Conservation (phyloP, 73 alveolate species). For the Paramecium sonneborni region DNA sequence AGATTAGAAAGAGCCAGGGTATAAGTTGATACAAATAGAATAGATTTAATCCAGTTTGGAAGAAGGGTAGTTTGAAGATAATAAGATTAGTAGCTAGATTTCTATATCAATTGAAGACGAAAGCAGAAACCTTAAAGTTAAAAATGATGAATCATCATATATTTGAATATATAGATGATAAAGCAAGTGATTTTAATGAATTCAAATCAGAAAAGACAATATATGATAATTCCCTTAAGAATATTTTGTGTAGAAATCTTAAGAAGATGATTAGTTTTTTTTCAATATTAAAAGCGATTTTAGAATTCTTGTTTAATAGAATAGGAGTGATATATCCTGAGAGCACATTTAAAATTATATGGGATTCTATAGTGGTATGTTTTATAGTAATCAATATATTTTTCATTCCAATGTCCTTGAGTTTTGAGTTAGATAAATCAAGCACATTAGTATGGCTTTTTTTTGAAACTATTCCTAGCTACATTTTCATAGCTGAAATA, state of each 20-base stretch:
- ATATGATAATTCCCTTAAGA: not conserved
- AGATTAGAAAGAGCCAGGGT: slow-evolving; percentile 2
- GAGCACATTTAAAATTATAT: slow-evolving; percentile 23
- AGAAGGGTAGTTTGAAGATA: not conserved
- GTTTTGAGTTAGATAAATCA: not conserved
- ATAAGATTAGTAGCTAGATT: slow-evolving; percentile 9
- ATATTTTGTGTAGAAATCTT: not conserved
- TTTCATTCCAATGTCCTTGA: slow-evolving; percentile 16
- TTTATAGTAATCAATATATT: slow-evolving; percentile 34
- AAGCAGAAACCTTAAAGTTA: not conserved
- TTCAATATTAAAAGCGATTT: not conserved
- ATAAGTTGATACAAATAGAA: not conserved
- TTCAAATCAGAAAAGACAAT: not conserved
- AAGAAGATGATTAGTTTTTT: not conserved
- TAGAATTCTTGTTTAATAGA: not conserved
- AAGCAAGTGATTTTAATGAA: not conserved
- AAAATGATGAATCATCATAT: not conserved
- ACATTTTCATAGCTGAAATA: slow-evolving; percentile 48
- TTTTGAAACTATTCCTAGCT: slow-evolving; percentile 56
- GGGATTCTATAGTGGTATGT: slow-evolving; percentile 19
- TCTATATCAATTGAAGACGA: not conserved
- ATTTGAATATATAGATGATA: not conserved
- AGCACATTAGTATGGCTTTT: not conserved
- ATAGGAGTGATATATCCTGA: slow-evolving; percentile 34
- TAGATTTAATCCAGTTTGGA: slow-evolving; percentile 31